These are phyloP conservation scores for Croton setiger DNA, from an alignment of 441 rosid genomes.

Conservation along the genomic window DNA sequence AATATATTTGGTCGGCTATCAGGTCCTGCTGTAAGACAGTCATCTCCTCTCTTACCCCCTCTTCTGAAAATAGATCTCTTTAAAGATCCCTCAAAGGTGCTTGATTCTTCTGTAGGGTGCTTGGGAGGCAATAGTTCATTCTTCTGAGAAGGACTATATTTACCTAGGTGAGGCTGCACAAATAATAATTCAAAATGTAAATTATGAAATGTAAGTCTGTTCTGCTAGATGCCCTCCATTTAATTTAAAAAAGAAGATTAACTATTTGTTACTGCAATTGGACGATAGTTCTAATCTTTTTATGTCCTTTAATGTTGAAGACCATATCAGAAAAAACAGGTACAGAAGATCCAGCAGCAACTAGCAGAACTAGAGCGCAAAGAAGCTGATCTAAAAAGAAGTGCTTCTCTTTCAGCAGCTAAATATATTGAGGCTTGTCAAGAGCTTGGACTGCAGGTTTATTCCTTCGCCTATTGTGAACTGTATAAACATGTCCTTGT, in stretches of 20 bases:
- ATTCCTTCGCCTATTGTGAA: constrained; percentile 9
- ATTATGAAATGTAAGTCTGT: constrained; percentile 80
- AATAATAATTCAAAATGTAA: constrained; percentile 82
- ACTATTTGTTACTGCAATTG: constrained; percentile 7
- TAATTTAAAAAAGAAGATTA: constrained; percentile 11
- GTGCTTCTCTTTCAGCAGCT: constrained; percentile 73
- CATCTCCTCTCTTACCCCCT: constrained; percentile 18
- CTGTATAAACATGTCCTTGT: constrained; percentile 15
- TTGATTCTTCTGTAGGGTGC: constrained; percentile 49
- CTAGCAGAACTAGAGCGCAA: constrained; percentile 88
- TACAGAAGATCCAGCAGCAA: constrained; percentile 93
- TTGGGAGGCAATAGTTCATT: constrained; percentile 86
- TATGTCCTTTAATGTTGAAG: constrained; percentile 35
- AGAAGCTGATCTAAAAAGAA: constrained; percentile 90
- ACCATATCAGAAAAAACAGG: constrained; percentile 93
- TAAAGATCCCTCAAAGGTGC: constrained; percentile 5
- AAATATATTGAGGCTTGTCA: constrained; percentile 92
- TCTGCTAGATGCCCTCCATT: constrained; percentile 7
- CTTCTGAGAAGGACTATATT: constrained; percentile 82
- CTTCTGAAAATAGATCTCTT: not conserved
- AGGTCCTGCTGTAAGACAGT: constrained; percentile 80
- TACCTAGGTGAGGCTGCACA: constrained; percentile 97
- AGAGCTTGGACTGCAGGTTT: constrained; percentile 95
- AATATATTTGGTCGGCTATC: constrained; percentile 93
- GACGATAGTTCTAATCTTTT: constrained; percentile 12